Evolutionary conservation across 1,139 yeast genomes (phyloP), one percentile per base, ranked within the genome.

Genomic region (Meyerozyma elateridarum): DNA sequence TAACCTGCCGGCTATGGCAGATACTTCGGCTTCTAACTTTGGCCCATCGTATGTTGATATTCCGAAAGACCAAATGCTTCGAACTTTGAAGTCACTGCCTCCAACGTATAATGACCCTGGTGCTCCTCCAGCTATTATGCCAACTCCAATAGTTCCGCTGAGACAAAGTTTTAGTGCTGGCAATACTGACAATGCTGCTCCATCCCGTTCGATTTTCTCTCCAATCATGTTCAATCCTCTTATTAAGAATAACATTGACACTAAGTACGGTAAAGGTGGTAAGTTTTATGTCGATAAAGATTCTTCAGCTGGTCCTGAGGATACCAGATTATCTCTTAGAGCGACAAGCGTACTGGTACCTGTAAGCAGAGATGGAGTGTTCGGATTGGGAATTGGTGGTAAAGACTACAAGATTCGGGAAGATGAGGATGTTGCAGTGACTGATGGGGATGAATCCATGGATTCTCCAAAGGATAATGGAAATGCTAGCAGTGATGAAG

Each of bases 221-320:
- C 95, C 95, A 0, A 64, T 87, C 21, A 69, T 73, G 27, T 87
- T 87, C 56, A 84, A 85, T 45, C 93, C 95, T 0, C 72, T 79
- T 21, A 85, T 85, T 32, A 78, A 78, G 39, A 74, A 76, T 32
- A 78, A 76, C 38, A 79, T 87, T 17, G 95, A 87, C 51, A 78
- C 84, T 35, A 87, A 87, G 48, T 87, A 87, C 46, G 82, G 85
- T 6, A 73, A 74, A 45, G 96, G 96, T 5, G 96, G 96, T 3
- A 82, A 85, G 47, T 87, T 82, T 48, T 85, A 79, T 49, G 85
- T 79, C 6, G 56, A 58, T 6, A 57, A 61, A 32, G 71, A 66
- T 15, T 39, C 50, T 4, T 43, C 60, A 2, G 39, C 33, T 15
- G 58, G 51, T 12, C 29, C 39, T 15, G 59, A 50, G 22, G 36